A percentile compares a stretch with the other conserved stretches of the same genome.
Evolutionary conservation across 345 rosid genomes (phyloP).

Genomic region (Hibiscus mutabilis): DNA sequence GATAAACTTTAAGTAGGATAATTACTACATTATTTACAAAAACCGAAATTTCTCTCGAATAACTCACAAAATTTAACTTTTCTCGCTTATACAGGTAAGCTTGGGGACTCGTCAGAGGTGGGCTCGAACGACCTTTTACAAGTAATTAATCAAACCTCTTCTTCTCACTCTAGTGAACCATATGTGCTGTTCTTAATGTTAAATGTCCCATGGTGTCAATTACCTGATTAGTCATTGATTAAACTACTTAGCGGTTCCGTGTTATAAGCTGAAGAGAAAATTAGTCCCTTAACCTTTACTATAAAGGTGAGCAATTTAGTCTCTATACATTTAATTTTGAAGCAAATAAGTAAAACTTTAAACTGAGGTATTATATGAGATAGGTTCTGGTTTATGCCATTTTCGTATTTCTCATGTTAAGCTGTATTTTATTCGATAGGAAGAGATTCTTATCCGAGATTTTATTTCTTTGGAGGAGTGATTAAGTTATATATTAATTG

Average conservation of each 20-base stretch:
- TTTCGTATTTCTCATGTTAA: neutral
- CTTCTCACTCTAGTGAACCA: neutral
- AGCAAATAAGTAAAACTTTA: no score
- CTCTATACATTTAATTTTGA: no score
- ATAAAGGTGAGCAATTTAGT: no score
- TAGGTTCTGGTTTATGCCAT: neutral
- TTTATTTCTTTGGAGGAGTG: neutral
- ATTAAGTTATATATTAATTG: conserved; percentile 7
- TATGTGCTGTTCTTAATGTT: neutral
- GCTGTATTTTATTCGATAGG: neutral
- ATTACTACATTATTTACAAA: no score
- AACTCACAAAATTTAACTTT: no score
- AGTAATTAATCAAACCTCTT: conserved; percentile 30
- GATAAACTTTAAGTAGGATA: no score
- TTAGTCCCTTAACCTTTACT: no score
- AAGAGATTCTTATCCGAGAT: neutral
- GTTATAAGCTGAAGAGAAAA: no score
- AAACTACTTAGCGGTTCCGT: no score
- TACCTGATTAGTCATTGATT: neutral
- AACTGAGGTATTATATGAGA: no score
- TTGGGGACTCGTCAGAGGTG: conserved; percentile 44
- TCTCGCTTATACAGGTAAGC: conserved; percentile 48
- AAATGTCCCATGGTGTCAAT: neutral
- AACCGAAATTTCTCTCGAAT: no score
- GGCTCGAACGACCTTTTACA: conserved; percentile 48